phyloP scores from a whole-genome alignment of 768 basidiomycete species.

The Mrakia hoshinonis region DNA sequence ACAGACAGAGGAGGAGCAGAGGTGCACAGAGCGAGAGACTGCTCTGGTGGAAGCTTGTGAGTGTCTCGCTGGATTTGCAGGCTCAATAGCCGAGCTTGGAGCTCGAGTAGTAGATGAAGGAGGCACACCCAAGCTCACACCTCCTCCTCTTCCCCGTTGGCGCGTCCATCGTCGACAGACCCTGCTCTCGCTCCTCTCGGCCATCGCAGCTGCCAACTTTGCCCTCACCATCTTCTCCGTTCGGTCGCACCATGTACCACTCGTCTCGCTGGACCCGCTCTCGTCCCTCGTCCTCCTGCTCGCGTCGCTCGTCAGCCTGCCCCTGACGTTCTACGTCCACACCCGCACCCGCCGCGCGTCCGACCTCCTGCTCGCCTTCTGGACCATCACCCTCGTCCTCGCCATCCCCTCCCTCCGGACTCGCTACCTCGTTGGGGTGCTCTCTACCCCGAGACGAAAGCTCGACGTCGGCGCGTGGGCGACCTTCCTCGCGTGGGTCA shows the following conservation, averaged over 20 bases:
- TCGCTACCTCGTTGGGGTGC: constrained; percentile 32
- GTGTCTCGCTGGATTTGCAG: constrained; percentile 34
- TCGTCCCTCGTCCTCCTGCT: constrained; percentile 43
- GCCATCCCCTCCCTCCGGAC: constrained; percentile 58
- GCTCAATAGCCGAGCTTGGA: not conserved
- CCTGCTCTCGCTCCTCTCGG: constrained; percentile 31
- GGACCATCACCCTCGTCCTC: constrained; percentile 57
- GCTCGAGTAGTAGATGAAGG: not conserved
- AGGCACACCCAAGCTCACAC: not conserved
- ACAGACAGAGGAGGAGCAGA: constrained; percentile 38
- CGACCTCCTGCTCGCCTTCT: constrained; percentile 66
- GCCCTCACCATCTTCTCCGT: constrained; percentile 44
- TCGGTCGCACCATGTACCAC: constrained; percentile 45
- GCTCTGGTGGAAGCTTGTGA: constrained; percentile 59
- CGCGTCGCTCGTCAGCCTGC: constrained; percentile 43
- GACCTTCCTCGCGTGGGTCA: constrained; percentile 36
- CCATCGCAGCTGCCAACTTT: constrained; percentile 44
- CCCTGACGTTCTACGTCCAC: constrained; percentile 59
- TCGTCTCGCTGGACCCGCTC: constrained; percentile 52
- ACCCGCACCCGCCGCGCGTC: constrained; percentile 62
- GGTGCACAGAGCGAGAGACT: constrained; percentile 48
- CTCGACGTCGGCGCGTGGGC: constrained; percentile 34
- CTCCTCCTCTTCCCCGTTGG: not conserved
- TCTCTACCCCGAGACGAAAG: constrained; percentile 30
- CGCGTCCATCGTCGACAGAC: not conserved